These are phyloP conservation scores for Tuber calosporum DNA, from an alignment of 495 filamentous ascomycete species.

Conservation along the genomic window DNA sequence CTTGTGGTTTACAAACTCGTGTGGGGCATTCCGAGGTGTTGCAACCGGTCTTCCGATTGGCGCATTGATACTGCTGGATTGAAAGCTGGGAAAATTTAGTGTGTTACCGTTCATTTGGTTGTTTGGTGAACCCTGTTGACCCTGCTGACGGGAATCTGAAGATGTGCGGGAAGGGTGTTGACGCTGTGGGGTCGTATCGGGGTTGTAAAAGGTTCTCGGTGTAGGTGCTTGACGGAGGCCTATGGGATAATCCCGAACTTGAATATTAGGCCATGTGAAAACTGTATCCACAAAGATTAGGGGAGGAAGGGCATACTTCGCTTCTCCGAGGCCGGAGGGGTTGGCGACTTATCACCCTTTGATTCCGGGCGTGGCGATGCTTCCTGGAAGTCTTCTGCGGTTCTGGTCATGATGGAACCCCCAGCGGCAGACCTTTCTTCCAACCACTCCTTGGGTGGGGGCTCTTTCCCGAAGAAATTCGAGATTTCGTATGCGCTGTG, in stretches of 20 bases:
- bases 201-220: constrained; percentile 72
- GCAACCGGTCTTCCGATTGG: constrained; percentile 35
- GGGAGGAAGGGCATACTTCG: constrained; percentile 34
- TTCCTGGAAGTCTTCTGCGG: constrained; percentile 60
- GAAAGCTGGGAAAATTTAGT: constrained; percentile 35
- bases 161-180: constrained; percentile 39
- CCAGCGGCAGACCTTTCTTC: constrained; percentile 70
- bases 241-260: constrained; percentile 47
- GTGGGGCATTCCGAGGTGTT: constrained; percentile 38
- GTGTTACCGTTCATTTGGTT: constrained; percentile 32
- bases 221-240: constrained; percentile 72
- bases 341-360: constrained; percentile 43
- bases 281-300: constrained; percentile 8
- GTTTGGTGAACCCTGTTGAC: constrained; percentile 21
- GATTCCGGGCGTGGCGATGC: constrained; percentile 41
- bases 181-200: constrained; percentile 49
- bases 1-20: constrained; percentile 36
- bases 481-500: constrained; percentile 67
- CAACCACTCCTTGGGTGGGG: constrained; percentile 73
- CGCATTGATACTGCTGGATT: constrained; percentile 25
- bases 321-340: constrained; percentile 45
- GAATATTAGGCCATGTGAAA: constrained; percentile 31
- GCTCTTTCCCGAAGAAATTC: constrained; percentile 61
- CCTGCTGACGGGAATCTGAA: constrained; percentile 31
- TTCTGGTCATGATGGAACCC: constrained; percentile 66